phyloP scores from a whole-genome alignment of 2,329 filamentous ascomycete genomes.

The Amphichorda felina region DNA sequence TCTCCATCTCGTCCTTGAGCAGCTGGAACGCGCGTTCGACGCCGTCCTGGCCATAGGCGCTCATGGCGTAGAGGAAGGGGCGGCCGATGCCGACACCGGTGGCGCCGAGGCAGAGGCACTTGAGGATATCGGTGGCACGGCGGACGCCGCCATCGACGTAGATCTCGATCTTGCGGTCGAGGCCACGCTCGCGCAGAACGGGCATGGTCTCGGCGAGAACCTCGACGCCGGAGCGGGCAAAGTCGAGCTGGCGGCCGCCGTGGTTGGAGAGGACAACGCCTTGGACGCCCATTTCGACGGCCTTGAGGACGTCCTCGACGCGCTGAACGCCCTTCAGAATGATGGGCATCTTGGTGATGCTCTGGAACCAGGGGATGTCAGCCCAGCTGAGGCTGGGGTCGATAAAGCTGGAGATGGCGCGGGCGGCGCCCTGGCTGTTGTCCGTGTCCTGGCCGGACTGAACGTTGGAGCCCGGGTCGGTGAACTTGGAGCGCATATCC shows the following conservation, averaged over 20 bases:
- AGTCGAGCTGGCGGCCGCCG: conserved; percentile 88
- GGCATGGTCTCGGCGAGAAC: conserved; percentile 91
- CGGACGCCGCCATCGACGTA: conserved; percentile 87
- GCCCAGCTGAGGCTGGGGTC: conserved; percentile 90
- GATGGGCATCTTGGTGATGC: conserved; percentile 89
- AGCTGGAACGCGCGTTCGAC: conserved; percentile 89
- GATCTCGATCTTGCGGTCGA: conserved; percentile 70
- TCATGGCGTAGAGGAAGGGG: conserved; percentile 95
- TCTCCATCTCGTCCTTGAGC: conserved; percentile 93
- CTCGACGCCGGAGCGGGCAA: conserved; percentile 79
- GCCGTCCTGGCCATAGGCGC: conserved; percentile 73
- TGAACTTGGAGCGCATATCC: conserved; percentile 92
- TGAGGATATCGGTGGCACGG: conserved; percentile 86
- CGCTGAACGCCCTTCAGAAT: conserved; percentile 94
- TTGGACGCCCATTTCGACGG: conserved; percentile 71
- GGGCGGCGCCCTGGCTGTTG: conserved; percentile 80
- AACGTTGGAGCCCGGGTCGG: conserved; percentile 71
- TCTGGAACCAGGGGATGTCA: conserved; percentile 86
- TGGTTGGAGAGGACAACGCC: conserved; percentile 94
- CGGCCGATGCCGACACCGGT: conserved; percentile 87
- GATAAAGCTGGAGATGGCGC: conserved; percentile 94
- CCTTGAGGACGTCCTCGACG: conserved; percentile 85
- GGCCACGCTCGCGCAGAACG: conserved; percentile 59
- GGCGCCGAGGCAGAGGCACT: conserved; percentile 86
- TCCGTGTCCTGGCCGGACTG: conserved; percentile 69